Evolutionary conservation across 371 early-diverging fungal genomes (phyloP).

Genomic region (Dinochytrium kinnereticum): DNA sequence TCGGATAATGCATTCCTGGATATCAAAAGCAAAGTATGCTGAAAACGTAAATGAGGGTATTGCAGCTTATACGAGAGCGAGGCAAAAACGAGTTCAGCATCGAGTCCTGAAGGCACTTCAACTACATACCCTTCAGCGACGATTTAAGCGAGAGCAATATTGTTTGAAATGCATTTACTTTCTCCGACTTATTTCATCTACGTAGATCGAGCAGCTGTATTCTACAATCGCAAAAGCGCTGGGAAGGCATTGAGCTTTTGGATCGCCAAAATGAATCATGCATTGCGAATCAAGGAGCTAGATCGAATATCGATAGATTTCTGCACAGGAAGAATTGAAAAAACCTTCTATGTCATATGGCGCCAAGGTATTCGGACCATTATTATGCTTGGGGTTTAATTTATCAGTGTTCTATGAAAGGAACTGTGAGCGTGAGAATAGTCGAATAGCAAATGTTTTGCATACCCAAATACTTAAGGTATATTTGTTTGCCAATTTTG

Average conservation of each 20-base stretch:
- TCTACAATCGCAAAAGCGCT: no score
- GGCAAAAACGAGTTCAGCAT: not conserved
- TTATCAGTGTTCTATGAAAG: not conserved
- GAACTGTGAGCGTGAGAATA: not conserved
- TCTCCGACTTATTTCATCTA: no score
- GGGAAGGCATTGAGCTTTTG: no score
- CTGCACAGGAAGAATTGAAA: not conserved
- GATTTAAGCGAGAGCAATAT: not conserved
- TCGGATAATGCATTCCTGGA: not conserved
- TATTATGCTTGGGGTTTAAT: not conserved
- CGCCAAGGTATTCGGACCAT: not conserved
- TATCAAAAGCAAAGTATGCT: not conserved
- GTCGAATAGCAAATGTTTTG: not conserved
- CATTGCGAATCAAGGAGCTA: not conserved
- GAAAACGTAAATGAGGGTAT: not conserved
- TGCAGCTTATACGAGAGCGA: no score
- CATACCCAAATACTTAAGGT: slow-evolving; percentile 11
- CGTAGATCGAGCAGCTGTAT: no score
- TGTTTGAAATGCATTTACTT: no score
- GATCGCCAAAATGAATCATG: no score
- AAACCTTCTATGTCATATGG: not conserved
- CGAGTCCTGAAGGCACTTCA: not conserved
- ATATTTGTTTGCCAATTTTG: not conserved
- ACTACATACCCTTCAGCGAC: not conserved
- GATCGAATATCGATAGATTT: not conserved